Conservation (phyloP, 2,329 filamentous ascomycete genomes). For the Microcyclosporella mali region DNA sequence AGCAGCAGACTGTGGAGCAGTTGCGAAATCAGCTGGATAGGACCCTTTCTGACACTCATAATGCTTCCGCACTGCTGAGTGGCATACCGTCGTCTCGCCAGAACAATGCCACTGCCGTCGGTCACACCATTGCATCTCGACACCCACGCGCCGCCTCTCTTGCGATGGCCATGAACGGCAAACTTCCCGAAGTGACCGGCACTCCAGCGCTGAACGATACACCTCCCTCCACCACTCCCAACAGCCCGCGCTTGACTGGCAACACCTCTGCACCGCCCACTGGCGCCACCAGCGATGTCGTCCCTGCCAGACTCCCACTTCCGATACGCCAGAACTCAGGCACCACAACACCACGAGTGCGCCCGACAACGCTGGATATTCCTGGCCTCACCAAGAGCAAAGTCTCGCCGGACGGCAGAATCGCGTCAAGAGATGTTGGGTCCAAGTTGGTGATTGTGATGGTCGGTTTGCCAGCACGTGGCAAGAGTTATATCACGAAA, state of each 20-base stretch:
- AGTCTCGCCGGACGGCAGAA: conserved; percentile 90
- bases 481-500: conserved; percentile 98
- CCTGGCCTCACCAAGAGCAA: conserved; percentile 93
- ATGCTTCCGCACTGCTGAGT: conserved; percentile 1
- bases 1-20: conserved; percentile 25
- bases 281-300: conserved; percentile 14
- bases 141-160: conserved; percentile 14
- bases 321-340: conserved; percentile 69
- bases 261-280: conserved; percentile 15
- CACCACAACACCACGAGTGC: conserved; percentile 69
- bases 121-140: conserved; percentile 6
- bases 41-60: conserved; percentile 17
- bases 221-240: conserved; percentile 56
- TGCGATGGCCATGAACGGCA: conserved; percentile 24
- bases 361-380: conserved; percentile 93
- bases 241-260: conserved; percentile 35
- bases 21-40: conserved; percentile 26
- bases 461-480: conserved; percentile 90
- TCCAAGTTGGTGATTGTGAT: conserved; percentile 97
- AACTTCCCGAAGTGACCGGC: conserved; percentile 19
- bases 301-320: conserved; percentile 44
- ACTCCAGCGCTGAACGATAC: conserved; percentile 54
- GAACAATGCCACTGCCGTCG: conserved; percentile 4
- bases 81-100: conserved; percentile 1
- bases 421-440: conserved; percentile 87